phyloP scores from a whole-genome alignment of 345 rosid species.

The Crucihimalaya himalaica region DNA sequence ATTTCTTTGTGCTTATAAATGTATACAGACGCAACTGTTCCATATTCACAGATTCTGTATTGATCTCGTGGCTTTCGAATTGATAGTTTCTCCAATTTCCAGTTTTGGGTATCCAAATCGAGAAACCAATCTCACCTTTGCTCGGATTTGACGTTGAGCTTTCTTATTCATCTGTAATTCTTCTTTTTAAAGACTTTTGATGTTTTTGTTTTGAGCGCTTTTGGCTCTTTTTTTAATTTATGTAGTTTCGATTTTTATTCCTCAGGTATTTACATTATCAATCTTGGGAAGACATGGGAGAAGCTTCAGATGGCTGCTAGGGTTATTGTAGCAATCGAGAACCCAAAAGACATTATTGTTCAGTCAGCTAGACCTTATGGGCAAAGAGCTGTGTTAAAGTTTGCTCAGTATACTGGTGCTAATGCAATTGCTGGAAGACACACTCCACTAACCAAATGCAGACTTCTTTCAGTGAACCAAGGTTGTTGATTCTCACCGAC shows the following conservation, averaged over 20 bases:
- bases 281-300: slow-evolving; percentile 83
- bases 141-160: neutral
- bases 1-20: neutral
- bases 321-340: slow-evolving; percentile 76
- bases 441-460: slow-evolving; percentile 88
- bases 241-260: neutral
- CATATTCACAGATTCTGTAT: neutral
- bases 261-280: slow-evolving; percentile 73
- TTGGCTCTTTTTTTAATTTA: neutral
- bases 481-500: slow-evolving; percentile 81
- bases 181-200: neutral
- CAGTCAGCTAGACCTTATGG: slow-evolving; percentile 94
- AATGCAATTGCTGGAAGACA: slow-evolving; percentile 94
- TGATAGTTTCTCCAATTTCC: neutral
- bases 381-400: slow-evolving; percentile 86
- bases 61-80: neutral
- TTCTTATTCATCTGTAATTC: neutral
- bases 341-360: slow-evolving; percentile 82
- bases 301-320: slow-evolving; percentile 81
- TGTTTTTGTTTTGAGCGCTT: neutral
- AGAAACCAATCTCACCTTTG: neutral
- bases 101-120: neutral
- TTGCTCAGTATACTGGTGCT: slow-evolving; percentile 78
- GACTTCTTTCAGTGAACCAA: slow-evolving; percentile 82
- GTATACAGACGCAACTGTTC: neutral